These are phyloP conservation scores for Neofusicoccum parvum DNA, from an alignment of 2,329 filamentous ascomycete species.

Conservation along the genomic window DNA sequence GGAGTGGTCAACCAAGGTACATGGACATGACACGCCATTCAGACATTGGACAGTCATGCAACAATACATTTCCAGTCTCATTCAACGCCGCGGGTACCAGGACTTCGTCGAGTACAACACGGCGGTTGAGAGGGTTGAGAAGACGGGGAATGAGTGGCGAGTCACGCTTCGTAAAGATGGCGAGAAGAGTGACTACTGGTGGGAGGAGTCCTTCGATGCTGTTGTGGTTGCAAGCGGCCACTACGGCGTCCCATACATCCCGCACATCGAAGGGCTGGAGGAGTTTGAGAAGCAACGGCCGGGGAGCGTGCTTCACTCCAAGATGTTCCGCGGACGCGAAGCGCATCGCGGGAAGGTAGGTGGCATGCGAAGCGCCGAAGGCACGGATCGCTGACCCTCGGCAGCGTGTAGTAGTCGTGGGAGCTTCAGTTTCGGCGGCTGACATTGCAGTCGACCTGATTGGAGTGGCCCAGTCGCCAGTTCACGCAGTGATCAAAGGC, in stretches of 20 bases:
- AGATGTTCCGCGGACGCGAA: slow-evolving; percentile 54
- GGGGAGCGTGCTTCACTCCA: slow-evolving; percentile 58
- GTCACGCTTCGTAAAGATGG: slow-evolving; percentile 52
- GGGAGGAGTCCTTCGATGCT: slow-evolving; percentile 64
- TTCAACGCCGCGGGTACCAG: slow-evolving; percentile 57
- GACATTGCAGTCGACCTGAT: slow-evolving; percentile 62
- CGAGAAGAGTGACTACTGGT: slow-evolving; percentile 58
- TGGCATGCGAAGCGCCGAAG: neutral
- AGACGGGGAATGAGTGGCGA: slow-evolving; percentile 54
- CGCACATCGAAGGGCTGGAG: slow-evolving; percentile 52
- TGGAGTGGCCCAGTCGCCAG: slow-evolving; percentile 48
- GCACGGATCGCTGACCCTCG: neutral
- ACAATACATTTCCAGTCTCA: slow-evolving; percentile 56
- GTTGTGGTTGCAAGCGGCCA: slow-evolving; percentile 64
- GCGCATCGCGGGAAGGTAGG: slow-evolving; percentile 37
- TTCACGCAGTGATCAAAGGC: slow-evolving; percentile 59
- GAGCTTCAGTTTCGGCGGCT: slow-evolving; percentile 65
- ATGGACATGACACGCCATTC: slow-evolving; percentile 63
- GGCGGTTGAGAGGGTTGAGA: slow-evolving; percentile 62
- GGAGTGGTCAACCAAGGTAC: slow-evolving; percentile 47
- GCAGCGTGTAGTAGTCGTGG: slow-evolving; percentile 62
- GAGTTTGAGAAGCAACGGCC: slow-evolving; percentile 50
- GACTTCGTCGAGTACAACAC: slow-evolving; percentile 59
- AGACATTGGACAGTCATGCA: slow-evolving; percentile 62
- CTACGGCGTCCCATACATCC: slow-evolving; percentile 61